Evolutionary conservation across 2,329 filamentous ascomycete genomes (phyloP), one percentile per base, ranked within the genome.

Genomic region (Cladophialophora exuberans): DNA sequence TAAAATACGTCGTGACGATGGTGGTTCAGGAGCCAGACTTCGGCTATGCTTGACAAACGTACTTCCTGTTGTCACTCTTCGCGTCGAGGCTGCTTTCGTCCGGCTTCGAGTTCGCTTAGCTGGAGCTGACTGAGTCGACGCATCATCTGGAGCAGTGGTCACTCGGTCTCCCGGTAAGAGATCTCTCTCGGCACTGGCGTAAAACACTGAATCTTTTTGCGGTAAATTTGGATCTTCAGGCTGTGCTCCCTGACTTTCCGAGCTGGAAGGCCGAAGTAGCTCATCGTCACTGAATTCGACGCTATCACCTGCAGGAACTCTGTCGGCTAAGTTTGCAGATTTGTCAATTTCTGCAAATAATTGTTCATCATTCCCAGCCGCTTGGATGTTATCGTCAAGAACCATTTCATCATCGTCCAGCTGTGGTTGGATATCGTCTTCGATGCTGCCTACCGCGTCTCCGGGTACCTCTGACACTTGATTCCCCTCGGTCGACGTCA

Each of bases 251-350:
- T 43, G 4, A 11, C 4, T n/a, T 17, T 39, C 7, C 13, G 17
- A 22, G 15, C 25, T 44, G 43, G 20, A 31, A 11, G 20, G 13
- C 7, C 33, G 13, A 6, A 10, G 26, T 13, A 23, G 17, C 6
- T 57, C 54, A 15, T 62, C 54, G 36, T 58, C 57, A 20, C 57
- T 58, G 44, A 59, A 59, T 26, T 62, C 60, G 28, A 56, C 49
- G 20, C 44, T 54, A 25, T 51, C 28, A 23, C 10, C 41, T 3
- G 26, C 17, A 17, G 55, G 41, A 2, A 41, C 31, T 13, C 20
- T 31, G 28, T 30, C 18, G 9, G 15, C 41, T n/a, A 39, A 48
- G 7, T 30, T 17, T 6, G 39, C 48, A 7, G 26, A 6, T 13
- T 20, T 10, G 13, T 33, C 44, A 9, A 53, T 6, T 3, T 39